These are phyloP conservation scores for Aspergillus viridinutans DNA, from an alignment of 2,329 filamentous ascomycete genomes.

Conservation along the genomic window DNA sequence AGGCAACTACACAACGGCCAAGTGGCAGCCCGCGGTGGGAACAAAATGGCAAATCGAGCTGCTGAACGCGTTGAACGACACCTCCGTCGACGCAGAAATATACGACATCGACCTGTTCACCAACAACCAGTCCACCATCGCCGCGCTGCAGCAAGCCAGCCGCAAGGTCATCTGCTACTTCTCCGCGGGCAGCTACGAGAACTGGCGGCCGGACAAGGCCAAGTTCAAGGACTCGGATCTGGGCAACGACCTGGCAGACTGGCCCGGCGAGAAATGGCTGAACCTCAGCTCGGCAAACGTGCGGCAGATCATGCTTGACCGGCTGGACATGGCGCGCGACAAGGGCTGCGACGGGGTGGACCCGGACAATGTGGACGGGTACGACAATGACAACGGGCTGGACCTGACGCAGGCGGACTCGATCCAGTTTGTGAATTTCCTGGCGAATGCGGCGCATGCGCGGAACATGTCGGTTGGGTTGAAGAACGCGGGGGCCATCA, in stretches of 20 bases:
- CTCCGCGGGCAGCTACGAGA: slow-evolving; percentile 65
- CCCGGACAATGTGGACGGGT: slow-evolving; percentile 67
- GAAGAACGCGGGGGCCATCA: slow-evolving; percentile 64
- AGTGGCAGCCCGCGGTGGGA: slow-evolving; percentile 53
- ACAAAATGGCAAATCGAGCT: slow-evolving; percentile 62
- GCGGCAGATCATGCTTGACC: slow-evolving; percentile 59
- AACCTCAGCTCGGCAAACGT: slow-evolving; percentile 56
- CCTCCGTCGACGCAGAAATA: slow-evolving; percentile 50
- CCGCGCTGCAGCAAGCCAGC: slow-evolving; percentile 46
- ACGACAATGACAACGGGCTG: slow-evolving; percentile 61
- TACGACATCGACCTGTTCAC: slow-evolving; percentile 62
- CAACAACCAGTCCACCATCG: slow-evolving; percentile 46
- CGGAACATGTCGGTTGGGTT: slow-evolving; percentile 60
- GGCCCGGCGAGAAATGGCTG: slow-evolving; percentile 66
- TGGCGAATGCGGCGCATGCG: slow-evolving; percentile 51
- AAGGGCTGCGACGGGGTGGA: slow-evolving; percentile 68
- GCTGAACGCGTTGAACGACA: slow-evolving; percentile 35
- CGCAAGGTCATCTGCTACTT: slow-evolving; percentile 72
- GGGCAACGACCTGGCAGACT: slow-evolving; percentile 58
- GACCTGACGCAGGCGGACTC: slow-evolving; percentile 54
- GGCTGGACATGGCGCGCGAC: slow-evolving; percentile 55
- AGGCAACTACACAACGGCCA: slow-evolving; percentile 19
- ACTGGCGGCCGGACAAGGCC: slow-evolving; percentile 55
- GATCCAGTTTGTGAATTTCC: slow-evolving; percentile 57
- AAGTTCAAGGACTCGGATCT: slow-evolving; percentile 54